Base-by-base conservation (phyloP, 352 stramenopile genomes). In the Pythium aristosporum region DNA sequence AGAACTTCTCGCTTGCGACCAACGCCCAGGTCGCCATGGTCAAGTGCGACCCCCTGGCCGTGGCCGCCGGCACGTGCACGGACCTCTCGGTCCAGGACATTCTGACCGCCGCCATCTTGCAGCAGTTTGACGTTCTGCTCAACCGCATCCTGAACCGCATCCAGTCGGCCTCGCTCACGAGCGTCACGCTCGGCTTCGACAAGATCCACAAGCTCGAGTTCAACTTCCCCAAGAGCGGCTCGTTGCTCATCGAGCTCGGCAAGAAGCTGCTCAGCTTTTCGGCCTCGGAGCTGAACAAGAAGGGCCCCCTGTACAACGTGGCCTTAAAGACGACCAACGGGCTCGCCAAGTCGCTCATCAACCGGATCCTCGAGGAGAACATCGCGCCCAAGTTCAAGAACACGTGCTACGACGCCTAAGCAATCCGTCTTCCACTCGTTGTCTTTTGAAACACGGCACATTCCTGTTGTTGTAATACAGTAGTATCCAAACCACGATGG, bases 231-330 rank as follows among this genome's bases (percentile, higher is more conserved):
- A 66, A 73, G 58, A 74, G 72, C 12, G 56, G 68, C 58, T 61
- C 71, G 36, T 71, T 87, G 56, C 61, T 85, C 57, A 71, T 68
- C 23, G 69, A 74, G 57, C 64, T 88, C 53, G 71, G 72, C 55
- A 82, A 85, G 69, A 48, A 60, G 43, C 69, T 88, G 48, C 61
- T 85, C 13, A 53, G 72, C 52, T 84, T 88, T 63, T 82, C 71
- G 25, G 74, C 74, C 16, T 65, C 73, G 16, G 62, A 77, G 53
- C 47, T 87, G 54, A 89, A 89, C 77, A 85, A 87, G 74, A 88
- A 87, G 77, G 75, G 73, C 57, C 69, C 80, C 61, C 61, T 77
- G 36, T 86, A 86, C 75, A 82, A 72, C 13, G 69, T 62, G n/a
- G 70, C 79, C 54, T 77, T 78, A 47, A 36, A 67, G 5, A 58